Base-by-base conservation (phyloP, 1,284 basidiomycete genomes). In the Austroboletus niveus region DNA sequence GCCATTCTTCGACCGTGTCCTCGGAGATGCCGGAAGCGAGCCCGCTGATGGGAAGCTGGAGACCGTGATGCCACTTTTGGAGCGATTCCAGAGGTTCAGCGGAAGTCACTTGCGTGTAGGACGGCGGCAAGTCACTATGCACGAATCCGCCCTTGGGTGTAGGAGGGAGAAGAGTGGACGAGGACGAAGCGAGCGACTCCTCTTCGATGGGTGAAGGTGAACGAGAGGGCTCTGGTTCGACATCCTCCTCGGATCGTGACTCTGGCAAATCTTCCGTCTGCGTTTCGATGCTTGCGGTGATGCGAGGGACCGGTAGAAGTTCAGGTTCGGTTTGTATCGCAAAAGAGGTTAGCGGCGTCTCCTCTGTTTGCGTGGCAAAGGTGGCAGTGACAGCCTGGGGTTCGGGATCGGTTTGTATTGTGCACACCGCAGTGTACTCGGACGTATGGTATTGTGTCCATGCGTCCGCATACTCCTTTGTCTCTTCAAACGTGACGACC, bases 1-100 rank as follows among this genome's bases (percentile, higher is more conserved):
- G 80, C 85, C 89, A 91, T 57, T 87, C 85, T 59, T 84, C 81
- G 39, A 77, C 63, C 4, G 79, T 73, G 32, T 87, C 86, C 47
- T 80, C 75, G 10, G 85, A 80, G 45, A 89, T 68, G 17, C 82
- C 81, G 9, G 75, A 74, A 4, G 74, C 63, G 22, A 82, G 59
- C 6, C 78, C 72, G 41, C 74, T 70, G 52, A 85, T 72, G 3
- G 85, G 82, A 47, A 84, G 71, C 6, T 82, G 79, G 38, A 85
- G 68, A 44, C 84, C 84, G 14, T 74, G 75, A 60, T 91, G 87
- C 77, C 84, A 86, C 53, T 84, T 82, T 60, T 78, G 81, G 52
- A 91, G 76, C 2, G 77, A 74, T 46, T 83, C 84, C 22, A 78
- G 72, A 4, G 81, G 78, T 22, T 82, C 70, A 22, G 76, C 76